phyloP scores from a whole-genome alignment of 2,329 filamentous ascomycete genomes.

The Bisporella sp. region DNA sequence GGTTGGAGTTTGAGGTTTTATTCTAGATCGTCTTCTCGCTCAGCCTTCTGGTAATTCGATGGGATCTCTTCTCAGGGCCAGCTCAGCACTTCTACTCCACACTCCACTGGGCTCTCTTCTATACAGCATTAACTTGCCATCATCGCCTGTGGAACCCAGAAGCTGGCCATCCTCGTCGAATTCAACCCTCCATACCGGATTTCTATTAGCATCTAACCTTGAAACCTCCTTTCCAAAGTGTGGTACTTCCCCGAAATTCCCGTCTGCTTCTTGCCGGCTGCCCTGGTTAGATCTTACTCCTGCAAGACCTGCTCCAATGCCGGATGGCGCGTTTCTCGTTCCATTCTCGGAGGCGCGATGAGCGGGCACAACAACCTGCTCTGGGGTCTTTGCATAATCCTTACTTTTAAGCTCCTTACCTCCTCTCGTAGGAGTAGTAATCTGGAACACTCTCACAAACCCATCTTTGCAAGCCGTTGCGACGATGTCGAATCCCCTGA shows the following conservation, averaged over 20 bases:
- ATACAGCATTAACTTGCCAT: slow-evolving; percentile 59
- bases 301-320: slow-evolving; percentile 46
- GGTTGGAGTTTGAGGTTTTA: no score
- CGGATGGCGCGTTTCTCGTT: slow-evolving; percentile 35
- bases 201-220: slow-evolving; percentile 58
- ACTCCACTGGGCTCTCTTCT: slow-evolving; percentile 36
- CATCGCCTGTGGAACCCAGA: slow-evolving; percentile 69
- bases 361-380: slow-evolving; percentile 18
- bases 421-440: slow-evolving; percentile 53
- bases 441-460: slow-evolving; percentile 77
- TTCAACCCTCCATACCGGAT: slow-evolving; percentile 68
- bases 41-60: background rate
- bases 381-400: slow-evolving; percentile 25
- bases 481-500: slow-evolving; percentile 81
- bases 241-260: slow-evolving; percentile 57
- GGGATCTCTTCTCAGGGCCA: slow-evolving; percentile 20
- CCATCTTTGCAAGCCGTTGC: slow-evolving; percentile 93
- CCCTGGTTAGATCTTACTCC: slow-evolving; percentile 31
- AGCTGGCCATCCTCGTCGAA: slow-evolving; percentile 68
- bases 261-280: slow-evolving; percentile 33
- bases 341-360: slow-evolving; percentile 16
- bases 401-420: slow-evolving; percentile 32
- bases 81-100: slow-evolving; percentile 25
- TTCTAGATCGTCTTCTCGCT: no score
- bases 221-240: slow-evolving; percentile 59